Conservation (phyloP, 371 early-diverging fungal species). For the Mortierella sp. region DNA sequence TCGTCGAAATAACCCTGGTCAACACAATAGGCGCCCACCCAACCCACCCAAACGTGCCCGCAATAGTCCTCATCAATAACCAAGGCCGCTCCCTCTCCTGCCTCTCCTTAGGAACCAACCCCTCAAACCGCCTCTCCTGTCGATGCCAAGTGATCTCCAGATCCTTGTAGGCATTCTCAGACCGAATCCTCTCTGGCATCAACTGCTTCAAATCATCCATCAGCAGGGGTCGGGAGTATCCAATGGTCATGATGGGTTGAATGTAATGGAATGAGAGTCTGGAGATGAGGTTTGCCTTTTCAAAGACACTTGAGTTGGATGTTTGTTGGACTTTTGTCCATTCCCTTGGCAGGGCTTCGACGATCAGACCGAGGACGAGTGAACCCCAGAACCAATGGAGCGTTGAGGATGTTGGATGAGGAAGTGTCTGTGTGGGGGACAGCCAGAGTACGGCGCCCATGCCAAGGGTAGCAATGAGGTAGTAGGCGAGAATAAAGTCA, state of each 20-base stretch:
- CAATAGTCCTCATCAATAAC: slow-evolving; percentile 28
- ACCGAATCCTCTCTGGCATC: slow-evolving; percentile 31
- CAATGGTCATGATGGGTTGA: slow-evolving; percentile 33
- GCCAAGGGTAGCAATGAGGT: slow-evolving; percentile 12
- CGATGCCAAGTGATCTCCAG: slow-evolving; percentile 21
- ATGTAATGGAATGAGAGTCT: slow-evolving; percentile 38
- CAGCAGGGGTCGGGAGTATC: slow-evolving; percentile 26
- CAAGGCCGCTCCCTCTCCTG: slow-evolving; percentile 16
- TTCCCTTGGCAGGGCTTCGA: slow-evolving; percentile 37
- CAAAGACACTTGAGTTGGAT: slow-evolving; percentile 21
- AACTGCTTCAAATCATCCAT: slow-evolving; percentile 17
- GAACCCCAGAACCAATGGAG: slow-evolving; percentile 1
- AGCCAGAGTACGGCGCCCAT: not conserved
- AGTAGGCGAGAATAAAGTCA: slow-evolving; percentile 28
- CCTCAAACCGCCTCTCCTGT: not conserved
- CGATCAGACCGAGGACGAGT: slow-evolving; percentile 22
- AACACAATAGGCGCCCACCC: slow-evolving; percentile 44
- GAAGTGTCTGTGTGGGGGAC: not conserved
- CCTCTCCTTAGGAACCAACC: not conserved
- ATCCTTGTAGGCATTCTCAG: slow-evolving; percentile 17
- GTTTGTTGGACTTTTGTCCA: slow-evolving; percentile 25
- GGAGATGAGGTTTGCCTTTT: slow-evolving; percentile 38
- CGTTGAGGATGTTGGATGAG: not conserved
- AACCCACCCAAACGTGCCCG: slow-evolving; percentile 27
- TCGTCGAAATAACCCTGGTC: slow-evolving; percentile 25